Percentiles rank a stretch among this genome's conserved stretches.
phyloP scores from a whole-genome alignment of 148 eudicot species.

The Camellia sinensis region DNA sequence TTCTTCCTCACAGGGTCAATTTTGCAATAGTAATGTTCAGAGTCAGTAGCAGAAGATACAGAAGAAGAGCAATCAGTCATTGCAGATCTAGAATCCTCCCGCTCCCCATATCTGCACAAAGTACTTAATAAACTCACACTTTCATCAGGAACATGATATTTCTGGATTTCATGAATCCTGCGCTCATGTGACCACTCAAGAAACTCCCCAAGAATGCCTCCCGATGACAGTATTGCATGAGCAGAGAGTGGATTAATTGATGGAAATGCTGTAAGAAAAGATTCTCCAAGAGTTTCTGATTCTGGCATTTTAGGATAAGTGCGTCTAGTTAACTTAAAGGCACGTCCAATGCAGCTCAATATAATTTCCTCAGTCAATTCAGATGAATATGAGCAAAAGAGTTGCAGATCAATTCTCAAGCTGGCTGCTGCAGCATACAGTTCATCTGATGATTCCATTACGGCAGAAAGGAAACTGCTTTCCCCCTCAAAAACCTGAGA shows the following conservation, averaged over 20 bases:
- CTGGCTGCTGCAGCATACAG: conserved; percentile 90
- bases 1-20: conserved; percentile 46
- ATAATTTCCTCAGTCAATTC: conserved; percentile 84
- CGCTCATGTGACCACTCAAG: conserved; percentile 56
- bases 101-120: conserved; percentile 72
- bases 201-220: conserved; percentile 52
- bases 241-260: conserved; percentile 93
- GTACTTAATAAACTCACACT: conserved; percentile 56
- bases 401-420: conserved; percentile 73
- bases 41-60: conserved; percentile 73
- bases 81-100: conserved; percentile 83
- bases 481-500: conserved; percentile 91
- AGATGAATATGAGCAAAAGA: conserved; percentile 70
- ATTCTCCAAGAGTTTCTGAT: conserved; percentile 84
- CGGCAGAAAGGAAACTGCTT: conserved; percentile 52
- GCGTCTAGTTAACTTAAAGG: conserved; percentile 37
- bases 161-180: conserved; percentile 51
- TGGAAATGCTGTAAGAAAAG: conserved; percentile 78
- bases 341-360: conserved; percentile 52
- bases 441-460: conserved; percentile 91
- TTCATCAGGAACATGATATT: conserved; percentile 67
- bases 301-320: conserved; percentile 69
- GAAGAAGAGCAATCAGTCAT: conserved; percentile 91
- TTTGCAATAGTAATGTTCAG: conserved; percentile 38
- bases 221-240: conserved; percentile 79